Evolutionary conservation across 805 yeast species (phyloP).

Genomic region (Wickerhamiella kazuoi): DNA sequence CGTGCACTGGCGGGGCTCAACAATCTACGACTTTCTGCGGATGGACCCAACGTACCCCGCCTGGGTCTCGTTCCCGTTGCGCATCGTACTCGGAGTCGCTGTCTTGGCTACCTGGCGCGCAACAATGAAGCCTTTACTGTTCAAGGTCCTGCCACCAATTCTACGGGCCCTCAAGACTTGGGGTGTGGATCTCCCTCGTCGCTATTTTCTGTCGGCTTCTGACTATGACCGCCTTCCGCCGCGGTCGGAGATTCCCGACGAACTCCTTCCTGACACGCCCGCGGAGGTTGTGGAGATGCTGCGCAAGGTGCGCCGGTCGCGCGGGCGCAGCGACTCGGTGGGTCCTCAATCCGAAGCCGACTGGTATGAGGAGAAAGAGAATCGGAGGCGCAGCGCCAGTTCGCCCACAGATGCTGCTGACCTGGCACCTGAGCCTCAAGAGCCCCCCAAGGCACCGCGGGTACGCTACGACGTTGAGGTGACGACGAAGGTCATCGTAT

Average conservation of each 20-base stretch:
- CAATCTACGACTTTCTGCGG: background rate
- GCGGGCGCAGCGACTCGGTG: constrained; percentile 22
- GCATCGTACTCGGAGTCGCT: constrained; percentile 46
- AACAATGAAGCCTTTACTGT: constrained; percentile 48
- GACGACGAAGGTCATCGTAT: constrained; percentile 56
- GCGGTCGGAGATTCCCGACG: constrained; percentile 6
- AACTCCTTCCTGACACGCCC: constrained; percentile 22
- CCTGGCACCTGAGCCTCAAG: background rate
- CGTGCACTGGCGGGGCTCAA: background rate
- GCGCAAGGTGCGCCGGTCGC: constrained; percentile 12
- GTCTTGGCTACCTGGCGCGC: constrained; percentile 59
- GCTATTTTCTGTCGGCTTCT: constrained; percentile 23
- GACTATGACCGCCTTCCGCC: constrained; percentile 21
- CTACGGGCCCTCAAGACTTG: constrained; percentile 26
- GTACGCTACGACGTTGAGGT: constrained; percentile 56
- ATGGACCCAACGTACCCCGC: background rate
- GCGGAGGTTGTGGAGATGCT: constrained; percentile 18
- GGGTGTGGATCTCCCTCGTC: constrained; percentile 26
- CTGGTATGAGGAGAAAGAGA: constrained; percentile 23
- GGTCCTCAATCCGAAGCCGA: constrained; percentile 29
- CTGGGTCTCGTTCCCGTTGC: constrained; percentile 18
- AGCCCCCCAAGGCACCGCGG: constrained; percentile 12
- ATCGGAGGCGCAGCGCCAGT: constrained; percentile 5
- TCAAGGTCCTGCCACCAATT: constrained; percentile 39
- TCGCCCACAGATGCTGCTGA: background rate